Evolutionary conservation across 768 basidiomycete species (phyloP), one percentile per base, ranked within the genome.

Genomic region (Suillus sp.): DNA sequence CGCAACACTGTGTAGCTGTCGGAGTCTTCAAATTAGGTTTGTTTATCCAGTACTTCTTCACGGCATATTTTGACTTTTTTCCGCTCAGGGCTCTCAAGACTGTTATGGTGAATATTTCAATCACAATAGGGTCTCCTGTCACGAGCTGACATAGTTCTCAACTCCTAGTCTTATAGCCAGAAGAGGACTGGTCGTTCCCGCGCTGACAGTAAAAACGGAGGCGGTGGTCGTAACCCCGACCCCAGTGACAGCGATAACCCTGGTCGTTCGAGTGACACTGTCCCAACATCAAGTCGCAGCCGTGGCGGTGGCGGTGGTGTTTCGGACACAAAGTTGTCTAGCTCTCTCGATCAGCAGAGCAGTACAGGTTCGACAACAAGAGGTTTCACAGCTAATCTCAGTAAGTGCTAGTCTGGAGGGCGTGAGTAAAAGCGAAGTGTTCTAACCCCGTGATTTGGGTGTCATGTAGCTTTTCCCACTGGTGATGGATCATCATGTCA

Each of bases 21-120:
- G 93, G 66, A 91, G 92, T 71, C 78, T 98, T 62, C 95, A 97
- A 71, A 94, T 97, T 68, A 82, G 95, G 88, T 91, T 76, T 57
- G 85, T 82, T 62, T 68, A 65, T 63, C 62, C 61, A 68, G 62
- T 7, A 67, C 69, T 71, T 48, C 54, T 59, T 42, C 45, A 32
- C 50, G 57, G 34, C 34, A 65, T 64, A 13, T 62, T 59, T 59
- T 57, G 14, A 57, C 55, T 42, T 67, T 57, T 60, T 64, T 63
- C 48, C 59, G 64, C 43, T 59, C 65, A 92, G 90, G 32, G 91
- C 92, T 8, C 75, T 93, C 55, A 92, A 91, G 70, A 92, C 91
- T 14, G 90, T 93, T 61, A 92, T 93, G 91, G 90, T 92, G 76
- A 72, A 81, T 62, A 27, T 62, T 64, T 64, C 45, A 14, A 51